Conservation (phyloP, 768 basidiomycete genomes). For the Pleurotus cornucopiae region DNA sequence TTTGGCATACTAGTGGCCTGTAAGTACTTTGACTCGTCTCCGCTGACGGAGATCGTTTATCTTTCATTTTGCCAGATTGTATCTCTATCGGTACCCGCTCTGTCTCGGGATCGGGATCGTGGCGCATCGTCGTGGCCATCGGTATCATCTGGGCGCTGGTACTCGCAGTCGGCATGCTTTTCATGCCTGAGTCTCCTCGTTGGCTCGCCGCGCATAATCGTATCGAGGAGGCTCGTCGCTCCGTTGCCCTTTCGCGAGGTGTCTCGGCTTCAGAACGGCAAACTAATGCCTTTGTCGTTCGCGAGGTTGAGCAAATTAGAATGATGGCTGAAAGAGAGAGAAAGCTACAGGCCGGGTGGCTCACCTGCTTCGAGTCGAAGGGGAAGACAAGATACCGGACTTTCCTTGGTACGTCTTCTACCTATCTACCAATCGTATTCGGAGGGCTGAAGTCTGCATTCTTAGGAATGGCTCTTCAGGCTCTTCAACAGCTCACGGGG, state of each 20-base stretch:
- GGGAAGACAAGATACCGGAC: slow-evolving; percentile 66
- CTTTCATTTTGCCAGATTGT: slow-evolving; percentile 35
- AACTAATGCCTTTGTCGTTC: slow-evolving; percentile 35
- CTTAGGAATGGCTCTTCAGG: slow-evolving; percentile 58
- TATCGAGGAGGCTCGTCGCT: slow-evolving; percentile 41
- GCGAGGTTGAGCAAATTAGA: slow-evolving; percentile 54
- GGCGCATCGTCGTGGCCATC: slow-evolving; percentile 61
- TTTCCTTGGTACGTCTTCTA: slow-evolving; percentile 32
- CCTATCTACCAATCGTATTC: not conserved
- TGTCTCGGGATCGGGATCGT: slow-evolving; percentile 42
- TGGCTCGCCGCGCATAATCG: slow-evolving; percentile 54
- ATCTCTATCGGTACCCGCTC: slow-evolving; percentile 66
- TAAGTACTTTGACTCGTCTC: slow-evolving; percentile 22
- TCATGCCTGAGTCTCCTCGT: slow-evolving; percentile 66
- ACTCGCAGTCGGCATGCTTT: slow-evolving; percentile 59
- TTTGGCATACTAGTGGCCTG: slow-evolving; percentile 67
- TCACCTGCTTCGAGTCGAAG: slow-evolving; percentile 57
- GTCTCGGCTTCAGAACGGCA: slow-evolving; percentile 34
- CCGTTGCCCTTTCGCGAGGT: slow-evolving; percentile 47
- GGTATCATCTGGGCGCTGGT: slow-evolving; percentile 61
- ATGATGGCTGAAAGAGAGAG: slow-evolving; percentile 47
- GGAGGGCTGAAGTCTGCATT: not conserved
- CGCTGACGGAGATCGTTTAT: not conserved
- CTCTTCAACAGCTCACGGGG: slow-evolving; percentile 69
- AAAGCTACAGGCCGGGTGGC: slow-evolving; percentile 47